Percentiles rank a stretch among this genome's conserved stretches.
Evolutionary conservation across 2,329 filamentous ascomycete genomes (phyloP).

Genomic region (Leptographium procerum): DNA sequence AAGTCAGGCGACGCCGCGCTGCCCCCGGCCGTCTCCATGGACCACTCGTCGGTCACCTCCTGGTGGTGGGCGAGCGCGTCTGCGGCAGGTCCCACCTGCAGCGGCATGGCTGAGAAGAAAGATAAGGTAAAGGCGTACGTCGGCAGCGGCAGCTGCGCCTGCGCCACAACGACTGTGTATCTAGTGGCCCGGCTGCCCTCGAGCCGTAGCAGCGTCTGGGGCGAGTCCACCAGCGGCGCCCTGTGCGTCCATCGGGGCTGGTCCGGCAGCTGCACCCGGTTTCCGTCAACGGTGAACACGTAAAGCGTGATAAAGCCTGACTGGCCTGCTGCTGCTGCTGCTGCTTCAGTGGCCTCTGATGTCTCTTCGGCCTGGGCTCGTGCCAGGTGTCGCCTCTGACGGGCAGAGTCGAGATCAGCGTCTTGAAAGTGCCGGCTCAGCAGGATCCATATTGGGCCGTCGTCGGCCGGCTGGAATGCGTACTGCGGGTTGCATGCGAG

Average conservation of each 20-base stretch:
- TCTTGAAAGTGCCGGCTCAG: constrained; percentile 78
- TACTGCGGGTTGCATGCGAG: constrained; percentile 61
- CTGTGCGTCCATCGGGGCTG: constrained; percentile 44
- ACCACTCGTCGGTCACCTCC: constrained; percentile 62
- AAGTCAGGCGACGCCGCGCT: constrained; percentile 68
- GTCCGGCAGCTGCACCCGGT: constrained; percentile 63
- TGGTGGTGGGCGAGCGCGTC: constrained; percentile 46
- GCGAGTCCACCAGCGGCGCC: constrained; percentile 85
- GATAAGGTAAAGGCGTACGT: constrained; percentile 81
- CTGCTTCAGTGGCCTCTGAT: constrained; percentile 11
- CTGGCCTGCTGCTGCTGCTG: neutral
- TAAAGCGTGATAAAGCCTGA: constrained; percentile 78
- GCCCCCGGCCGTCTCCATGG: constrained; percentile 67
- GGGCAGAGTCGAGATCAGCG: constrained; percentile 46
- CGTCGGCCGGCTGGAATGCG: constrained; percentile 46
- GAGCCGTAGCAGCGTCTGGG: constrained; percentile 76
- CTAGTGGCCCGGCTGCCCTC: constrained; percentile 33
- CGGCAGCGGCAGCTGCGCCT: constrained; percentile 63
- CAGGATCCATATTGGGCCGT: constrained; percentile 68
- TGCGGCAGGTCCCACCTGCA: constrained; percentile 46
- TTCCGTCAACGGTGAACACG: constrained; percentile 57
- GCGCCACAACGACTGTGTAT: constrained; percentile 46
- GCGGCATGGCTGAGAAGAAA: constrained; percentile 41
- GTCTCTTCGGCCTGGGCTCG: neutral
- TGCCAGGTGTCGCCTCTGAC: constrained; percentile 16